Evolutionary conservation across 352 stramenopile species (phyloP).

Genomic region (Globisporangium parvum): DNA sequence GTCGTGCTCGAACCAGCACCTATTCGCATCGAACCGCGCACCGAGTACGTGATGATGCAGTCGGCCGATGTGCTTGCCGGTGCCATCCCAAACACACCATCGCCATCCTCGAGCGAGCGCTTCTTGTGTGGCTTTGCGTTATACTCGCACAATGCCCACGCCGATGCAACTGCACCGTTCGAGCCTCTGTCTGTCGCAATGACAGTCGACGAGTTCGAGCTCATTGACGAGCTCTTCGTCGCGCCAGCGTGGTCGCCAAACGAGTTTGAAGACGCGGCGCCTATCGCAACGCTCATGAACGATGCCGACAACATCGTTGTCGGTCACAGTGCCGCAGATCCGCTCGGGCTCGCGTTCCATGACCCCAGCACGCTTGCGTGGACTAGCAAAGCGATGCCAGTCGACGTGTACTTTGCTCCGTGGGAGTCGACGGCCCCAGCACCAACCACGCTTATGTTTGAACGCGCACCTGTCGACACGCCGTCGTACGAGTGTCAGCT

Average conservation of each 20-base stretch:
- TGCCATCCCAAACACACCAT: not conserved
- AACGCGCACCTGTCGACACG: no score
- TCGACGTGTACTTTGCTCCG: no score
- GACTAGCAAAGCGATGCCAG: no score
- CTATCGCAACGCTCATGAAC: not conserved
- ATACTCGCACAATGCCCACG: no score
- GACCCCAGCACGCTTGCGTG: no score
- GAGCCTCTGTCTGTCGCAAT: not conserved
- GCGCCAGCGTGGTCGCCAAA: no score
- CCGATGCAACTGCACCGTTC: not conserved
- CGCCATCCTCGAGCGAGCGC: constrained; percentile 1
- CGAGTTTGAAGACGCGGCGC: no score
- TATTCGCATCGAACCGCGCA: not conserved
- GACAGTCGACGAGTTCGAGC: not conserved
- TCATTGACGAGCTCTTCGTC: not conserved
- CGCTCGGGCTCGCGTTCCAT: no score
- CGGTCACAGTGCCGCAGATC: not conserved
- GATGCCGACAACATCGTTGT: not conserved
- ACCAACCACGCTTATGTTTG: no score
- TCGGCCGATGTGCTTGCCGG: not conserved
- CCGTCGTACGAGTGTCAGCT: no score
- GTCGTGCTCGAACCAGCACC: not conserved
- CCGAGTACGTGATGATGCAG: not conserved
- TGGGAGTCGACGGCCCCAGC: no score
- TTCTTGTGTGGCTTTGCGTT: not conserved